A percentile compares a stretch with the other conserved stretches of the same genome.
Evolutionary conservation across 495 filamentous ascomycete species (phyloP).

Genomic region (Penicillium ucsense): DNA sequence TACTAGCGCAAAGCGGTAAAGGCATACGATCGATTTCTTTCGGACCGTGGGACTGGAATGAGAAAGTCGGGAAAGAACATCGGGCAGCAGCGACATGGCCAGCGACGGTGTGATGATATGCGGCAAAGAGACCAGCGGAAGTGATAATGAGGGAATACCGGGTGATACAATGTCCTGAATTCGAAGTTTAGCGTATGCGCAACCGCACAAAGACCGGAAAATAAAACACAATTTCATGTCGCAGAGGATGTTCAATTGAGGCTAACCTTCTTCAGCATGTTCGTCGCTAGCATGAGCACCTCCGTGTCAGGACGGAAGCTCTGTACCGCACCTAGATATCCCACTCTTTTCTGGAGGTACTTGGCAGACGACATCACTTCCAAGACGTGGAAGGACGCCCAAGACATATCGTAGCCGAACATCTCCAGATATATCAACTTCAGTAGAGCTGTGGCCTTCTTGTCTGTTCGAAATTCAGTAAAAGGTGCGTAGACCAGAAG

Average conservation of each 20-base stretch:
- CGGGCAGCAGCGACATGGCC: slow-evolving; percentile 75
- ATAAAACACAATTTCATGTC: not conserved
- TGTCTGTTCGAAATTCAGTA: slow-evolving; percentile 46
- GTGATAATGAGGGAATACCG: slow-evolving; percentile 61
- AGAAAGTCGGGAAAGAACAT: slow-evolving; percentile 74
- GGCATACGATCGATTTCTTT: slow-evolving; percentile 89
- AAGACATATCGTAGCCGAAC: slow-evolving; percentile 99
- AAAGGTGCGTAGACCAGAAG: not conserved
- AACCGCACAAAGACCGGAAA: not conserved
- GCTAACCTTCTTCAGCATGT: slow-evolving; percentile 83
- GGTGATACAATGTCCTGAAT: slow-evolving; percentile 69
- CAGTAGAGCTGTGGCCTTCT: slow-evolving; percentile 89
- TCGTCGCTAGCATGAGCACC: slow-evolving; percentile 95
- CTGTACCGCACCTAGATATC: slow-evolving; percentile 93
- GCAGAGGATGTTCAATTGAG: not conserved
- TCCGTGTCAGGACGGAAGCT: slow-evolving; percentile 94
- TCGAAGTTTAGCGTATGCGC: slow-evolving; percentile 3
- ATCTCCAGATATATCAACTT: slow-evolving; percentile 97
- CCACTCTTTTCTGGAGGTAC: slow-evolving; percentile 88
- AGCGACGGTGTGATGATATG: slow-evolving; percentile 88
- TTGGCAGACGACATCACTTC: slow-evolving; percentile 97
- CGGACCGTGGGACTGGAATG: slow-evolving; percentile 75
- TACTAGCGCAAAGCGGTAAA: slow-evolving; percentile 85
- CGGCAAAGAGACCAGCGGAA: slow-evolving; percentile 79
- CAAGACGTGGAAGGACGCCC: slow-evolving; percentile 95